These are phyloP conservation scores for Monilinia vaccinii-corymbosi DNA, from an alignment of 2,329 filamentous ascomycete species.

Conservation along the genomic window DNA sequence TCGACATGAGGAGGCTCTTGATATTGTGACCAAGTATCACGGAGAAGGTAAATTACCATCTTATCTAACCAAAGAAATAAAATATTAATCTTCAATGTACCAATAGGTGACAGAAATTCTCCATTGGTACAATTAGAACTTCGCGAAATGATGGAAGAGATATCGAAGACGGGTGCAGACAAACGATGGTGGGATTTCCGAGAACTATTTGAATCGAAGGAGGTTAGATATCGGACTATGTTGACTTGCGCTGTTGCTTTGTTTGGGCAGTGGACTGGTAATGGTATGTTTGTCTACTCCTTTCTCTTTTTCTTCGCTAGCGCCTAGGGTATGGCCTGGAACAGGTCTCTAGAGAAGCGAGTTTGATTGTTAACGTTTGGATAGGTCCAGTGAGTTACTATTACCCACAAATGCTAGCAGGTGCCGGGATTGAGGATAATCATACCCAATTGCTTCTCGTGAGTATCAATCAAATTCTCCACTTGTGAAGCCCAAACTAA, in stretches of 20 bases:
- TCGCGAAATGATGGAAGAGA: conserved; percentile 25
- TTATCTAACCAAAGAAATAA: no score
- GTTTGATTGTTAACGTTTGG: not conserved
- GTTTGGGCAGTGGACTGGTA: conserved; percentile 30
- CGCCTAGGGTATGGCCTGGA: fast-evolving
- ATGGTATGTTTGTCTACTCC: conserved; percentile 19
- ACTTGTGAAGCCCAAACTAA: not conserved
- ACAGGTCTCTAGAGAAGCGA: not conserved
- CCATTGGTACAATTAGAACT: conserved; percentile 26
- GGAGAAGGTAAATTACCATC: conserved; percentile 32
- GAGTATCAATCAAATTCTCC: fast-evolving
- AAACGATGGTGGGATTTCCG: conserved; percentile 30
- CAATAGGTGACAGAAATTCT: not conserved
- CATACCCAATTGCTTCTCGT: conserved; percentile 33
- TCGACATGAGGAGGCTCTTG: conserved; percentile 44
- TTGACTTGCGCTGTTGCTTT: conserved; percentile 28
- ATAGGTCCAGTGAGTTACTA: conserved; percentile 16
- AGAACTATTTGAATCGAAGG: conserved; percentile 22
- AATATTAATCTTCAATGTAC: not conserved
- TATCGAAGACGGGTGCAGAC: conserved; percentile 23
- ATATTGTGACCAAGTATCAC: conserved; percentile 49
- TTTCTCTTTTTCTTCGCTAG: no score
- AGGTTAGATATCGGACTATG: conserved; percentile 24
- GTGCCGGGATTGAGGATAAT: conserved; percentile 28
- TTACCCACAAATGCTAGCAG: conserved; percentile 20